phyloP scores from a whole-genome alignment of 345 rosid genomes.

The Citrus inodora region DNA sequence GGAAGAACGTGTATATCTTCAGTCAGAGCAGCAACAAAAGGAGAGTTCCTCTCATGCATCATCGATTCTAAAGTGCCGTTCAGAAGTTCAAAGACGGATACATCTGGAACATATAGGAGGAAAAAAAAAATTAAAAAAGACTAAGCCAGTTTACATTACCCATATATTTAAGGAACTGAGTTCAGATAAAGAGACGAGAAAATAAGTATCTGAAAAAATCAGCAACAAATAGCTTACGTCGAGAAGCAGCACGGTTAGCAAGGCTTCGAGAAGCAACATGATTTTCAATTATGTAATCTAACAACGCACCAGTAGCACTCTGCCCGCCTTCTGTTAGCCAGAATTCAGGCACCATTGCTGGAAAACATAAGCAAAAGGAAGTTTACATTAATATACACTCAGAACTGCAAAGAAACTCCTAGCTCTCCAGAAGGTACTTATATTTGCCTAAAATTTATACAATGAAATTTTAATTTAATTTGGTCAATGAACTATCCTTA shows the following conservation, averaged over 20 bases:
- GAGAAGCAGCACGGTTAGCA: slow-evolving; percentile 91
- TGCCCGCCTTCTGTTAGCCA: slow-evolving; percentile 99
- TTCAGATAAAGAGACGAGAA: not conserved
- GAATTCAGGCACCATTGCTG: slow-evolving; percentile 88
- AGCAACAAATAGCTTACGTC: slow-evolving; percentile 43
- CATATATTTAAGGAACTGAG: not conserved
- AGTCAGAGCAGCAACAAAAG: slow-evolving; percentile 85
- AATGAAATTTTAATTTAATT: not conserved
- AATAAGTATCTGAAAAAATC: not conserved
- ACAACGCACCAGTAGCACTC: slow-evolving; percentile 96
- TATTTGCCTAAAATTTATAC: not conserved
- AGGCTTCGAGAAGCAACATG: slow-evolving; percentile 86
- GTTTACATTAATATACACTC: not conserved
- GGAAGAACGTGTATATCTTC: slow-evolving; percentile 77
- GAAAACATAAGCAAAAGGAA: slow-evolving; percentile 13
- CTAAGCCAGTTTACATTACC: not conserved
- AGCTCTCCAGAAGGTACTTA: not conserved
- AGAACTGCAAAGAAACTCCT: not conserved
- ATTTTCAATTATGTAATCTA: slow-evolving; percentile 79
- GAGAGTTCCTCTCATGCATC: slow-evolving; percentile 48
- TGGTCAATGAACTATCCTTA: not conserved
- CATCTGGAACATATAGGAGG: slow-evolving; percentile 42
- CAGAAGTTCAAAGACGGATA: slow-evolving; percentile 71
- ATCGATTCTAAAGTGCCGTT: slow-evolving; percentile 58
- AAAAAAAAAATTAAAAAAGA: not conserved